These are phyloP conservation scores for Myriosclerotinia scirpicola DNA, from an alignment of 2,329 filamentous ascomycete species.

Conservation along the genomic window DNA sequence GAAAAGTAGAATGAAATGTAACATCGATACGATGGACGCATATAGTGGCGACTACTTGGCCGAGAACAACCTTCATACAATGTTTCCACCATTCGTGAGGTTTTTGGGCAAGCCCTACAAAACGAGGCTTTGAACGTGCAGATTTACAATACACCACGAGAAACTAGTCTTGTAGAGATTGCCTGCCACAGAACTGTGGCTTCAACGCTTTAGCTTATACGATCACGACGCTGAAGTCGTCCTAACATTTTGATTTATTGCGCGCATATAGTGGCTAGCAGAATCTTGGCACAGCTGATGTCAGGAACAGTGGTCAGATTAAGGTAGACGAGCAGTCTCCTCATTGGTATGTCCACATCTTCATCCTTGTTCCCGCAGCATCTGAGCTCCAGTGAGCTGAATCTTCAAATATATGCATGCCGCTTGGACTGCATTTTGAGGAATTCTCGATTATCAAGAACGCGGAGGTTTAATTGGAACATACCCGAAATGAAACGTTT, in stretches of 20 bases:
- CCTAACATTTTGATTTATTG: slow-evolving; percentile 8
- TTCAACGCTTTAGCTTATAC: slow-evolving; percentile 9
- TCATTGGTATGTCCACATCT: background rate
- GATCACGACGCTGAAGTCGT: background rate
- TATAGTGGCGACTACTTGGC: background rate
- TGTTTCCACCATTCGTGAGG: background rate
- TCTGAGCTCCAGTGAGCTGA: slow-evolving; percentile 18
- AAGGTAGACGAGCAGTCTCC: slow-evolving; percentile 12
- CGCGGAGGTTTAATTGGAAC: too few species aligned
- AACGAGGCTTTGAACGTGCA: background rate
- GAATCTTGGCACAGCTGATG: slow-evolving; percentile 15
- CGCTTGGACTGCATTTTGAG: background rate
- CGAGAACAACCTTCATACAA: background rate
- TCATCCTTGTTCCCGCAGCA: background rate
- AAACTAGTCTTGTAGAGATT: slow-evolving; percentile 2
- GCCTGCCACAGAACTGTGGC: background rate
- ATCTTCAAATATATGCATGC: slow-evolving; percentile 7
- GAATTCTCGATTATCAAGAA: background rate
- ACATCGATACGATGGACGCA: slow-evolving; percentile 2
- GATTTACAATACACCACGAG: background rate
- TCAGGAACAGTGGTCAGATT: slow-evolving; percentile 18
- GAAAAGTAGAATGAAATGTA: background rate
- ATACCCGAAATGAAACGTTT: background rate
- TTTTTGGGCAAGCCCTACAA: background rate
- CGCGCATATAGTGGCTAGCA: background rate